Conservation (phyloP, 306 rosid species). For the Phaseolus lunatus region DNA sequence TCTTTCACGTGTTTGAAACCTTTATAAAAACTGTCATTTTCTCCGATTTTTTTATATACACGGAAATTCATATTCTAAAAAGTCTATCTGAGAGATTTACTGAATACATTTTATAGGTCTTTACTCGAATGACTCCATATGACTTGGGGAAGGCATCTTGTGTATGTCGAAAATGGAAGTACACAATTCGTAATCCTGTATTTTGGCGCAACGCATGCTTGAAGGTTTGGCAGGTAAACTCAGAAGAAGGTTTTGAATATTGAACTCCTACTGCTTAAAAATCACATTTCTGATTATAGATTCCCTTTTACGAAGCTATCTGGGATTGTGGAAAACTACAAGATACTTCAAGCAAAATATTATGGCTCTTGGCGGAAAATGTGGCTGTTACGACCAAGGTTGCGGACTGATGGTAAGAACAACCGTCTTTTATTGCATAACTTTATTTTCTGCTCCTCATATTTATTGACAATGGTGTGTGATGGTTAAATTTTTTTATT, state of each 20-base stretch:
- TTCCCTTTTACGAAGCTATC: conserved; percentile 59
- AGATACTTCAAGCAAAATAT: conserved; percentile 75
- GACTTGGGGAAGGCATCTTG: conserved; percentile 90
- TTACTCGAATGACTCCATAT: conserved; percentile 83
- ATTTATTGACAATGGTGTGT: neutral
- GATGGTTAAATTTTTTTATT: conserved; percentile 18
- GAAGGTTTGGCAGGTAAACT: conserved; percentile 98
- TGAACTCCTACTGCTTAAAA: conserved; percentile 32
- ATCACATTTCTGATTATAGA: conserved; percentile 42
- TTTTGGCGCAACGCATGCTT: conserved; percentile 95
- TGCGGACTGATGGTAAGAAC: conserved; percentile 84
- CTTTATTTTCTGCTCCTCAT: conserved; percentile 25
- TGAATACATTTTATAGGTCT: conserved; percentile 58
- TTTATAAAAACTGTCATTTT: conserved; percentile 1
- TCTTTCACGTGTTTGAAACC: conserved; percentile 31
- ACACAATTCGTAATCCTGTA: conserved; percentile 87
- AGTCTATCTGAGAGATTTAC: conserved; percentile 20
- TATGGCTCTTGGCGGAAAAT: conserved; percentile 92
- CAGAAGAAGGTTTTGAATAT: conserved; percentile 36
- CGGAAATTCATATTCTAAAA: conserved; percentile 26
- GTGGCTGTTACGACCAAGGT: conserved; percentile 94
- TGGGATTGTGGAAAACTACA: conserved; percentile 81
- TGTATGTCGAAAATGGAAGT: conserved; percentile 96
- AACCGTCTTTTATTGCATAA: conserved; percentile 21
- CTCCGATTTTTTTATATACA: conserved; percentile 36